Base-by-base conservation (phyloP, 108 stramenopile species). In the Skeletonema grethae region DNA sequence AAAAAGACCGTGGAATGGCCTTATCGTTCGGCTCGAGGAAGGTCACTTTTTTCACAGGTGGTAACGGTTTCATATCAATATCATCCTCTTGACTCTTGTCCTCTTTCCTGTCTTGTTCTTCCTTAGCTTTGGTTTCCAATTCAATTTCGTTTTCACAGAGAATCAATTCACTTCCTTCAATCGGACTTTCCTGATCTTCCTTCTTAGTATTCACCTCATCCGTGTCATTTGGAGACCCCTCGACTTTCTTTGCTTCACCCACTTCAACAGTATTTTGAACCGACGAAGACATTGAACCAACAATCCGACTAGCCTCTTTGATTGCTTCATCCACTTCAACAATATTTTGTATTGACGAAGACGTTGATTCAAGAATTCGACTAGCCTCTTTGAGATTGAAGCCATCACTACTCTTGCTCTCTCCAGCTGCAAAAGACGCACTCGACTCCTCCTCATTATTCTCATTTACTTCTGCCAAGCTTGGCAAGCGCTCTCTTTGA, bases 381-480 rank as follows among this genome's bases (percentile, higher is more conserved):
- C 46, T 48, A 5, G 46, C 46, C 46, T 48, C 46, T 48, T 48
- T 18, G 3, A 48, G 16, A 18, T n/a, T 18, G 5, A n/a, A 38
- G 36, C 9, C 1, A 38, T 38, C 36, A 38, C 2, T 38, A 38
- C 10, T 38, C 9, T 38, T 38, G 36, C 36, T 38, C 32, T 34
- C 32, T 7, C 7, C 7, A 38, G 0, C 15, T n/a, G 15, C 41
- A 43, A 2, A 13, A 43, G 41, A n/a, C n/a, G 15, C 22, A 20
- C 4, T 7, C 20, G 16, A 53, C 22, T 53, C 50, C 8, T 53
- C 50, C 9, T 22, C 22, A 22, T 16, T 53, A 22, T 16, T 53
- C 50, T 53, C 50, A 53, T 22, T 53, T 22, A 53, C 50, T 53
- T 53, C 50, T 16, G 50, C 22, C 50, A 53, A 53, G 22, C 50